Conservation (phyloP, 2,329 filamentous ascomycete genomes). For the Fusarium bulbicola region DNA sequence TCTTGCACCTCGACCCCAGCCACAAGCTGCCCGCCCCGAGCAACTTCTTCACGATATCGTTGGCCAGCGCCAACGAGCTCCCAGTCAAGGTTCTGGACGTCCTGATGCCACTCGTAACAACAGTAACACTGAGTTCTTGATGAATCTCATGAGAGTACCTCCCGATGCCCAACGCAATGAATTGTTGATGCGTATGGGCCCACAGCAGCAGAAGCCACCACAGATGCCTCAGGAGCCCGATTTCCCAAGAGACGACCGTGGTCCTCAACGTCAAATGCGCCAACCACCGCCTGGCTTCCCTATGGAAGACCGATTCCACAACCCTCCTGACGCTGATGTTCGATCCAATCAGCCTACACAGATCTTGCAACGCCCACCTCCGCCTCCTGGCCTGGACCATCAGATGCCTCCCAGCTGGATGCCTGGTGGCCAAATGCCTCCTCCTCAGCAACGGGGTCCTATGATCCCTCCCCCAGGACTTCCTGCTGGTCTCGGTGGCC, state of each 20-base stretch:
- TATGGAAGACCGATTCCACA: slow-evolving; percentile 63
- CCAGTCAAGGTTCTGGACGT: slow-evolving; percentile 60
- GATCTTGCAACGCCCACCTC: slow-evolving; percentile 71
- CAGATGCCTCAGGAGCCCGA: slow-evolving; percentile 54
- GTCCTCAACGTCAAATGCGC: slow-evolving; percentile 53
- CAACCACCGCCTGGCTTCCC: slow-evolving; percentile 60
- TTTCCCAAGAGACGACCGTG: slow-evolving; percentile 49
- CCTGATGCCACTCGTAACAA: slow-evolving; percentile 59
- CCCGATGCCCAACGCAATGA: slow-evolving; percentile 64
- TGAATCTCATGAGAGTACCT: slow-evolving; percentile 76
- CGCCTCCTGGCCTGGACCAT: slow-evolving; percentile 67
- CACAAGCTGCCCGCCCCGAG: slow-evolving; percentile 63
- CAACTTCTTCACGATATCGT: slow-evolving; percentile 70
- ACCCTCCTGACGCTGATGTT: slow-evolving; percentile 55
- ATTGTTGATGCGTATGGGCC: slow-evolving; percentile 58
- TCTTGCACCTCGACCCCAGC: slow-evolving; percentile 59
- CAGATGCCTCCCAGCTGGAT: slow-evolving; percentile 67
- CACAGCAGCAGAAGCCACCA: slow-evolving; percentile 54
- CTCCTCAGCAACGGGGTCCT: slow-evolving; percentile 54
- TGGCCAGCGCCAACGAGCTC: slow-evolving; percentile 64
- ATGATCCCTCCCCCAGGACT: slow-evolving; percentile 72
- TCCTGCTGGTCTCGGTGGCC: slow-evolving; percentile 37
- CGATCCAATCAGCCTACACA: slow-evolving; percentile 67
- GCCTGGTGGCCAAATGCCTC: slow-evolving; percentile 56
- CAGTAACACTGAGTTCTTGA: slow-evolving; percentile 83